Evolutionary conservation across 495 filamentous ascomycete genomes (phyloP).

Genomic region (Parmelia sp.): DNA sequence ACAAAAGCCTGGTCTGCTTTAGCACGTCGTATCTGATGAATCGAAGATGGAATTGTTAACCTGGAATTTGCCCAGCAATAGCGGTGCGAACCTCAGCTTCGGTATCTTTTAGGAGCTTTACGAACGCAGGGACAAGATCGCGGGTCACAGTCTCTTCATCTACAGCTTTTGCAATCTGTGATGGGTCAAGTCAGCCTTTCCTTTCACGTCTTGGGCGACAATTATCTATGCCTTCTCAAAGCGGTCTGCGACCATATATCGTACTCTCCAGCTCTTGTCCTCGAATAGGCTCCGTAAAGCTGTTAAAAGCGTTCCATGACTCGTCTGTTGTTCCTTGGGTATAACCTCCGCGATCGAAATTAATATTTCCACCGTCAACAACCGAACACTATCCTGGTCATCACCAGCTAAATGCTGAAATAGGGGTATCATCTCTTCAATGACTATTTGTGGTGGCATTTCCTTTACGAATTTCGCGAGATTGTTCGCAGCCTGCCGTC

Average conservation of each 20-base stretch:
- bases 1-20: slow-evolving; percentile 68
- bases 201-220: background rate
- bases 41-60: slow-evolving; percentile 38
- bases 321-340: slow-evolving; percentile 94
- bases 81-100: slow-evolving; percentile 97
- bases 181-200: slow-evolving; percentile 15
- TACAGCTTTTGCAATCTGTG: slow-evolving; percentile 91
- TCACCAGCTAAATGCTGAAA: slow-evolving; percentile 94
- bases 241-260: slow-evolving; percentile 98
- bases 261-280: slow-evolving; percentile 97
- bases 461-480: slow-evolving; percentile 95
- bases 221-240: slow-evolving; percentile 76
- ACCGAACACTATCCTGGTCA: slow-evolving; percentile 93
- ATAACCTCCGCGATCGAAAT: slow-evolving; percentile 96
- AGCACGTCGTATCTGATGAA: slow-evolving; percentile 20
- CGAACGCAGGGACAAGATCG: slow-evolving; percentile 93
- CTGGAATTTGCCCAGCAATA: slow-evolving; percentile 93
- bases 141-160: slow-evolving; percentile 92
- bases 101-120: slow-evolving; percentile 93
- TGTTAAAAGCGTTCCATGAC: slow-evolving; percentile 85
- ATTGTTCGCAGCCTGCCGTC: slow-evolving; percentile 92
- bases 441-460: slow-evolving; percentile 82
- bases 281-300: slow-evolving; percentile 89
- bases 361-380: slow-evolving; percentile 93
- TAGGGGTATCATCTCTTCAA: slow-evolving; percentile 97